These are phyloP conservation scores for Sclerotinia minor DNA, from an alignment of 2,329 filamentous ascomycete species.

Conservation along the genomic window DNA sequence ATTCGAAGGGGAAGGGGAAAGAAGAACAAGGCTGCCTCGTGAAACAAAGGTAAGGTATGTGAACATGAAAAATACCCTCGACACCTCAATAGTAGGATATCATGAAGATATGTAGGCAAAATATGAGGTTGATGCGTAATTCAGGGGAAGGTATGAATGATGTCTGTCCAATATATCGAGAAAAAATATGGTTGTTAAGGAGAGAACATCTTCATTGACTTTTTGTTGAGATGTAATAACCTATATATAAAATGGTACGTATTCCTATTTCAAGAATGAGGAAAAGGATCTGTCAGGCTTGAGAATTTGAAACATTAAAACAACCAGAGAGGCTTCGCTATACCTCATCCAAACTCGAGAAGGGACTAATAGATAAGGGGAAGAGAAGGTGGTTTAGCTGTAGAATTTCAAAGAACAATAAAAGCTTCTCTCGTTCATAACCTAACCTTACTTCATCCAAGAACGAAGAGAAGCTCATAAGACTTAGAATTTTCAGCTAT, in stretches of 20 bases:
- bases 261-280: constrained; percentile 12
- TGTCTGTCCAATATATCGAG: not conserved
- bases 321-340: not conserved
- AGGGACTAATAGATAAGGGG: too few relatives aligned
- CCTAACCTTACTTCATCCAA: not conserved
- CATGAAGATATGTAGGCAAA: not conserved
- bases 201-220: not conserved
- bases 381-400: not conserved
- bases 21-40: not conserved
- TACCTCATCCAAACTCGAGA: not conserved
- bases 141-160: not conserved
- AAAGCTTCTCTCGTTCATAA: not conserved
- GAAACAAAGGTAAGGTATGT: not conserved
- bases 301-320: not conserved
- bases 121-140: not conserved
- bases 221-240: not conserved
- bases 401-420: not conserved
- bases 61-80: not conserved
- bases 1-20: not conserved
- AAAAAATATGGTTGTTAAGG: not conserved
- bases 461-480: not conserved
- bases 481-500: not conserved
- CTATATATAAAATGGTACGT: not conserved
- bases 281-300: not conserved
- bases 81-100: not conserved